Evolutionary conservation across 345 rosid genomes (phyloP).

Genomic region (Brassica juncea): DNA sequence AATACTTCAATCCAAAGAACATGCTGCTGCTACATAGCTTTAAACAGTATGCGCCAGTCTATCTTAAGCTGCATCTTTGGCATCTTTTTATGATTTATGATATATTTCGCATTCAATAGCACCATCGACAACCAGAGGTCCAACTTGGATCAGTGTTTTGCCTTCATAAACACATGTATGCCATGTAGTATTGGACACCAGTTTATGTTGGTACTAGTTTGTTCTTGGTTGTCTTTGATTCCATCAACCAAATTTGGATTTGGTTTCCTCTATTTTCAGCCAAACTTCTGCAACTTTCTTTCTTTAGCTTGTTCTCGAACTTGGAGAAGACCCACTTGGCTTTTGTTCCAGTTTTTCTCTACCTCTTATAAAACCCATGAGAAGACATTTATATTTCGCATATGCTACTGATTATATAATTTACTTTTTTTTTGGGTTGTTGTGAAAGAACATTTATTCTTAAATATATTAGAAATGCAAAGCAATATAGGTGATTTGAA

Average conservation of each 20-base stretch:
- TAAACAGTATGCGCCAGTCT: not conserved
- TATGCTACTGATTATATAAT: not conserved
- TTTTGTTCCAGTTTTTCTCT: not conserved
- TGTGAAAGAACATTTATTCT: not conserved
- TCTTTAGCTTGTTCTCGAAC: not conserved
- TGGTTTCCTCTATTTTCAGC: not conserved
- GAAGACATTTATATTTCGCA: not conserved
- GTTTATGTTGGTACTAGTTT: not conserved
- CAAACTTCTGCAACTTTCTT: not conserved
- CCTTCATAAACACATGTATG: not conserved
- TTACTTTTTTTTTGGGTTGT: not conserved
- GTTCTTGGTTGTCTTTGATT: not conserved
- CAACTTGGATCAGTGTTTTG: not conserved
- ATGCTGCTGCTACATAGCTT: not conserved
- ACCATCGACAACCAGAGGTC: not conserved
- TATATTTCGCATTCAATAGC: not conserved
- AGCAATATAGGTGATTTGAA: not conserved
- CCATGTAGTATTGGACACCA: not conserved
- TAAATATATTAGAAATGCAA: not conserved
- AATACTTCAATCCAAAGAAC: not conserved
- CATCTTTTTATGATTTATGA: not conserved
- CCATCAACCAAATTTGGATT: not conserved
- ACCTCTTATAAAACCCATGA: not conserved
- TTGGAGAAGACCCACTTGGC: not conserved
- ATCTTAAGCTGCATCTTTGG: not conserved